Evolutionary conservation across 1,139 yeast genomes (phyloP).

Genomic region (Geotrichum cucujoidarum): DNA sequence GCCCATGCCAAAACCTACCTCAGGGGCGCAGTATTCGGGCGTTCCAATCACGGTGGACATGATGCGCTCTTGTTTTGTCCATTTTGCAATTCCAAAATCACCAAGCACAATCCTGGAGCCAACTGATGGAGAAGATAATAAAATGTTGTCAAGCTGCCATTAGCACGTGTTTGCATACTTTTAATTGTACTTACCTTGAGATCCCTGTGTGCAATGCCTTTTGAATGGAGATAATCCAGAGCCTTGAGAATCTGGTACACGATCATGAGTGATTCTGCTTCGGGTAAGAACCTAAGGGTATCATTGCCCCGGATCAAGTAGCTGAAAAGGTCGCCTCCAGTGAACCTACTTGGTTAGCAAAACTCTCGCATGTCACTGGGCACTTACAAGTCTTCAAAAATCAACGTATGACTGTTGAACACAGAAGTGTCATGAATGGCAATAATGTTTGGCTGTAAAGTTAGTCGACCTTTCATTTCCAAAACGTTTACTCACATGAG

Average conservation of each 20-base stretch:
- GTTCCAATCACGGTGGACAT: constrained; percentile 61
- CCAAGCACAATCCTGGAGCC: constrained; percentile 51
- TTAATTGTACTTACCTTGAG: constrained; percentile 41
- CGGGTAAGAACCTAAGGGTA: constrained; percentile 43
- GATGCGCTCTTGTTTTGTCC: constrained; percentile 34
- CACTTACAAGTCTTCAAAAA: constrained; percentile 26
- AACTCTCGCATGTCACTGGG: background rate
- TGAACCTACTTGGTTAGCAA: constrained; percentile 27
- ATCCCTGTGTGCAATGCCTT: constrained; percentile 52
- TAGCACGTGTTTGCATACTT: no score
- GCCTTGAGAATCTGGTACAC: constrained; percentile 54
- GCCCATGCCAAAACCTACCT: constrained; percentile 44
- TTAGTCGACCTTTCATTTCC: background rate
- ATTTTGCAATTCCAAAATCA: constrained; percentile 64
- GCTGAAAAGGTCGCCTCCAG: constrained; percentile 66
- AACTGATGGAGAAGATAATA: constrained; percentile 49
- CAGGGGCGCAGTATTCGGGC: constrained; percentile 66
- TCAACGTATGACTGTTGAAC: constrained; percentile 15
- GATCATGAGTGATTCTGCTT: constrained; percentile 51
- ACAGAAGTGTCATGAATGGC: constrained; percentile 22
- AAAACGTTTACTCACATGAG: constrained; percentile 22
- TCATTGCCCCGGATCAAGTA: constrained; percentile 46
- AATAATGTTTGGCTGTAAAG: constrained; percentile 27
- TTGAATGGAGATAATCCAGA: constrained; percentile 47
- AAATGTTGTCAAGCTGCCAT: constrained; percentile 53